These are phyloP conservation scores for Coprinellus micaceus DNA, from an alignment of 768 basidiomycete species.

Conservation along the genomic window DNA sequence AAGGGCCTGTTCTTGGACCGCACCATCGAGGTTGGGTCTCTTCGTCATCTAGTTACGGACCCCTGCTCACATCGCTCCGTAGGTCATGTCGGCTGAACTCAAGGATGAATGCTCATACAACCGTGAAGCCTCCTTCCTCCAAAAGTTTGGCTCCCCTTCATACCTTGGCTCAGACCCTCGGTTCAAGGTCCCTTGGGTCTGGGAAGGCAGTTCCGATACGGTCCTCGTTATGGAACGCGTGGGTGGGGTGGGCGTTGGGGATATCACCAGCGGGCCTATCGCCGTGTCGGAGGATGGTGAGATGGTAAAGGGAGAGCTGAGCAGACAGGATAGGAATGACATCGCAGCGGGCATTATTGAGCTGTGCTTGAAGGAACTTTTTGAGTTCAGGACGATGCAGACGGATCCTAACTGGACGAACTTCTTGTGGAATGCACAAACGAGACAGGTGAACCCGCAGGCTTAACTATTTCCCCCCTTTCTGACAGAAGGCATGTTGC, in stretches of 20 bases:
- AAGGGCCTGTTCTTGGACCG: constrained; percentile 87
- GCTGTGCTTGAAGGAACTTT: constrained; percentile 86
- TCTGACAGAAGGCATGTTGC: neutral
- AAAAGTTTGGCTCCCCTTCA: constrained; percentile 49
- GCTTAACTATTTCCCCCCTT: neutral
- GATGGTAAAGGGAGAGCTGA: constrained; percentile 31
- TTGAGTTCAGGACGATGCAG: constrained; percentile 91
- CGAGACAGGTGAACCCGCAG: constrained; percentile 47
- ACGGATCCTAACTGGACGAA: constrained; percentile 99
- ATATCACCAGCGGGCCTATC: constrained; percentile 19
- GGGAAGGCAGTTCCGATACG: constrained; percentile 73
- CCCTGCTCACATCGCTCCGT: neutral
- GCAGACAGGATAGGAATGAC: constrained; percentile 65
- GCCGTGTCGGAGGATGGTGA: neutral
- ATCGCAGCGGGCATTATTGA: constrained; percentile 81
- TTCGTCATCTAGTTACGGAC: neutral
- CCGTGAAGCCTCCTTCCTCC: constrained; percentile 74
- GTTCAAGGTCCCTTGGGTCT: constrained; percentile 85
- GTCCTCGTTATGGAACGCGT: constrained; percentile 92
- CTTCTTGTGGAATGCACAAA: constrained; percentile 79
- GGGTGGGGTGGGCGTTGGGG: constrained; percentile 77
- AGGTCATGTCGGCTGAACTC: constrained; percentile 88
- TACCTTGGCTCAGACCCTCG: constrained; percentile 54
- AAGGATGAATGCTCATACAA: constrained; percentile 90
- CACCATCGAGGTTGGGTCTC: constrained; percentile 61